Evolutionary conservation across 805 yeast species (phyloP), one percentile per base, ranked within the genome.

Genomic region (Wickerhamiella dianesei): DNA sequence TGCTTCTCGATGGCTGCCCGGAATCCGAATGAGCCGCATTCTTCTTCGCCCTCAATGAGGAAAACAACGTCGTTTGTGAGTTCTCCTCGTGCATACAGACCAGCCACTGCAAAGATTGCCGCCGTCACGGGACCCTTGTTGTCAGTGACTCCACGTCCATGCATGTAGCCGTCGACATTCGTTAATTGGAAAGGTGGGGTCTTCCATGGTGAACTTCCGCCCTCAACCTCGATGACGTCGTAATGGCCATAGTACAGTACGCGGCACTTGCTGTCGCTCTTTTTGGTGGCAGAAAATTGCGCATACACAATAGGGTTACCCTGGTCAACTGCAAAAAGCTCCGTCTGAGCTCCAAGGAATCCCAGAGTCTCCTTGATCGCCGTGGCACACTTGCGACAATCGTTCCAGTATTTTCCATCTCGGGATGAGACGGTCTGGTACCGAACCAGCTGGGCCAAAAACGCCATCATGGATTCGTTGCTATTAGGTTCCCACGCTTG

Each of bases 211-310:
- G 41, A 21, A 25, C 69, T 69, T 4, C 69, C 70, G 19, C 68
- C 65, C 32, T 75, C 74, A 0, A 94, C 94, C 49, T 82, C 83
- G 37, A 89, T 86, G 21, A 89, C 96, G 64, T 89, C 98, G 60
- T 92, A 89, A 68, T 89, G 98, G 1, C 95, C 97, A 63, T 89
- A 89, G 82, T 94, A 89, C 43, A 89, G 62, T 3, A 86, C 70
- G 47, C 83, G 76, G 64, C 22, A 56, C 41, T 39, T 39, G 17
- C 17, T 56, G 17, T 47, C 4, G 35, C 22, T 14, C 35, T 18
- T 3, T 3, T 13, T 21, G 52, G 21, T 46, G 36, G 25, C 42
- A 18, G 50, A 48, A 63, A 89, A 89, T 6, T 69, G 66, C 0
- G 92, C 92, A 57, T 75, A 80, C 0, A 89, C 89, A 2, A 88